Evolutionary conservation across 2,329 filamentous ascomycete genomes (phyloP).

Genomic region (Zasmidium cellare): DNA sequence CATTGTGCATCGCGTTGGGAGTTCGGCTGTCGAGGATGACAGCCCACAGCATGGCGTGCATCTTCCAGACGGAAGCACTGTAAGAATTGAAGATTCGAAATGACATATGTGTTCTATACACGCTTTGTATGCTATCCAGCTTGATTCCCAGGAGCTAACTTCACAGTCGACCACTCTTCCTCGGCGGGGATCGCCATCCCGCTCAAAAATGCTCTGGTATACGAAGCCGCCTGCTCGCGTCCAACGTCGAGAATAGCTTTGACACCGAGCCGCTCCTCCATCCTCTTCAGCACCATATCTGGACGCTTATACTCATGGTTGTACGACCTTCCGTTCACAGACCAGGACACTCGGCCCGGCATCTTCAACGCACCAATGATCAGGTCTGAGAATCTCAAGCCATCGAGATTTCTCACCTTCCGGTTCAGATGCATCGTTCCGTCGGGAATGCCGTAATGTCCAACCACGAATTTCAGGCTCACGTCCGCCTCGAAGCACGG

Average conservation of each 20-base stretch:
- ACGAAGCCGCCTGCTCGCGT: not conserved
- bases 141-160: too few relatives aligned
- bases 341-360: not conserved
- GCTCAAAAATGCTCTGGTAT: not conserved
- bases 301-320: not conserved
- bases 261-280: not conserved
- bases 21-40: not conserved
- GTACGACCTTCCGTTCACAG: not conserved
- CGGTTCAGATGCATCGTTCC: not conserved
- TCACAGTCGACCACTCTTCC: not conserved
- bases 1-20: not conserved
- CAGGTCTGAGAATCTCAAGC: not conserved
- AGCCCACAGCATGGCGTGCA: not conserved
- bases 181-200: not conserved
- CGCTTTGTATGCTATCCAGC: not conserved
- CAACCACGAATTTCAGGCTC: not conserved
- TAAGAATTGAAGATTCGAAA: not conserved
- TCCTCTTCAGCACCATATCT: not conserved
- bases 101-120: not conserved
- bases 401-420: not conserved
- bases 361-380: not conserved
- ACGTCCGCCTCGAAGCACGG: slow-evolving; percentile 1
- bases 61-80: not conserved
- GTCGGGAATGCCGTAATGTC: not conserved
- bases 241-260: not conserved